Base-by-base conservation (phyloP, 208 protist genomes). In the Acanthamoeba royreba region DNA sequence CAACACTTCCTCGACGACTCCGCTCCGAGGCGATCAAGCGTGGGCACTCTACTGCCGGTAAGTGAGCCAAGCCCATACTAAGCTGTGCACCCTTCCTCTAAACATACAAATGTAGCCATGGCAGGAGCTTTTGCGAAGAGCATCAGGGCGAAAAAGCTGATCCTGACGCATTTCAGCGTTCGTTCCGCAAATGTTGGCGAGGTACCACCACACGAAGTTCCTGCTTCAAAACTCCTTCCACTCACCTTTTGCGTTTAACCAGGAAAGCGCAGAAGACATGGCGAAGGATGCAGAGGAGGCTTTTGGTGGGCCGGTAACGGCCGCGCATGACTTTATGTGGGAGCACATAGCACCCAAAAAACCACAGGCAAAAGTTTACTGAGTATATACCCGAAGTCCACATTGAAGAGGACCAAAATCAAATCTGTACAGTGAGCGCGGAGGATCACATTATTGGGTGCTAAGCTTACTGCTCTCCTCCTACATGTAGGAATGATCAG, bases 161-260 rank as follows among this genome's bases (percentile, higher is more conserved):
- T 92, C 38, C 88, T 92, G 35, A 92, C 88, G 7, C 88, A 92
- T 35, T 92, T 92, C 43, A 92, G 88, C 88, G 47, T n/a, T 17
- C 74, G 74, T 28, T n/a, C 74, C 3, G 3, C 40, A 11, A 25
- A 22, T 5, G n/a, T 28, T 13, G 43, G 25, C 43, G 74, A 85
- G 74, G 74, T 85, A 31, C 38, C 11, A 15, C n/a, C n/a, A n/a
- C 38, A 8, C 66, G 40, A 25, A 7, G 2, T 46, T 79, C 66
- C 58, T n/a, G 22, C 58, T 69, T 8, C 58, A 7, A 28, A n/a
- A n/a, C 28, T 77, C 31, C 13, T 77, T n/a, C n/a, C n/a, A n/a
- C 28, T 45, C 63, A 45, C 28, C 1, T 0, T 0, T 28, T 58
- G 49, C 49, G 15, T 58, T 22, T n/a, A n/a, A n/a, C n/a, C n/a